Evolutionary conservation across 2,329 filamentous ascomycete species (phyloP), one percentile per base, ranked within the genome.

Genomic region (Penicillium sp.): DNA sequence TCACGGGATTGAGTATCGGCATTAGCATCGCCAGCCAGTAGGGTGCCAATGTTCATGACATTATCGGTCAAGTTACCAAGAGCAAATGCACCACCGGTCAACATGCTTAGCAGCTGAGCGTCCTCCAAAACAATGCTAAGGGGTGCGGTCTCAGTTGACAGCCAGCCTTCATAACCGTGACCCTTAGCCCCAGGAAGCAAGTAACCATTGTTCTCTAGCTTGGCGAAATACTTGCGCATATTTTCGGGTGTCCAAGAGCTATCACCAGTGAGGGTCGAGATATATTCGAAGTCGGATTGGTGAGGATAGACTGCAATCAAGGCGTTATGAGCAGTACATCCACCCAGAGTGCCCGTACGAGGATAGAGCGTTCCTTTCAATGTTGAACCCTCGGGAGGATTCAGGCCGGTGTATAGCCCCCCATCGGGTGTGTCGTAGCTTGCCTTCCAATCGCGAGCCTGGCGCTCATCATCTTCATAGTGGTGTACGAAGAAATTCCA

Each of bases 301-400:
- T 84, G 79, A 0, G 86, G 85, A 57, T 84, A 81, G 26, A 87
- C 75, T n/a, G 81, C 77, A 49, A 88, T 81, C 44, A 86, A 71
- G 9, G 83, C 84, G 47, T 86, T 85, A 71, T 89, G 86, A 4
- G 81, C 79, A 1, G 82, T 81, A 70, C 83, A 85, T 3, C 84
- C 84, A 49, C 84, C 83, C 0, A 86, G 71, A 9, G 78, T 81
- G 16, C 79, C 81, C 4, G 82, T 76, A 16, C 84, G 79, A 11
- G 84, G 84, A 64, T 87, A 87, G 7, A 82, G 74, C n/a, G 81
- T 81, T 4, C 85, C 84, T 61, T 80, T 75, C 53, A 78, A 70
- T 3, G 65, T 75, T 1, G 84, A 80, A n/a, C 80, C 82, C 11
- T 72, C 70, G 0, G 84, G 84, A 2, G 82, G 83, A 56, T 77